phyloP scores from a whole-genome alignment of 805 yeast species.

The Candida oleophila region DNA sequence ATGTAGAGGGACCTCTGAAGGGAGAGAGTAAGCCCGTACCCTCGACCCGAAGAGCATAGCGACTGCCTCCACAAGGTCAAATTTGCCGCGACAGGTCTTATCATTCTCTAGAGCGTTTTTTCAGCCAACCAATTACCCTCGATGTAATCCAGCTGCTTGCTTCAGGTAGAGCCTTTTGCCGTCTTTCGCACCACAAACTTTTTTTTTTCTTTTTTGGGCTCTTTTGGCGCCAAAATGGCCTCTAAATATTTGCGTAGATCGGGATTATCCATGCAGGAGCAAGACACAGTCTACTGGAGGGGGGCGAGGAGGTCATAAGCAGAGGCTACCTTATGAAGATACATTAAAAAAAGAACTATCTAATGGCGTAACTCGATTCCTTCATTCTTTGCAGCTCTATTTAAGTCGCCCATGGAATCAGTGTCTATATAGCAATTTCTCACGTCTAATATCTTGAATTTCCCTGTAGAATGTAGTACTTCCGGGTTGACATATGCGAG shows the following conservation, averaged over 20 bases:
- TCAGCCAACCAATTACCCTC: not conserved
- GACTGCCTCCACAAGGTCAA: not conserved
- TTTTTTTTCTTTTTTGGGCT: not conserved
- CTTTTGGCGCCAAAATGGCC: not conserved
- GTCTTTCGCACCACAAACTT: not conserved
- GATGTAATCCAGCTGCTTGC: not conserved
- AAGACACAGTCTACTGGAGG: too few species aligned
- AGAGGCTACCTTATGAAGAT: not conserved
- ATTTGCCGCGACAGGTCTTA: not conserved
- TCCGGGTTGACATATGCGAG: slow-evolving; percentile 13
- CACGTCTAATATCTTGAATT: not conserved
- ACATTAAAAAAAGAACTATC: too few species aligned
- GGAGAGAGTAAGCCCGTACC: not conserved
- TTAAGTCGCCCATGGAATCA: not conserved
- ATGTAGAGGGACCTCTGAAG: not conserved
- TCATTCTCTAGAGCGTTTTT: not conserved
- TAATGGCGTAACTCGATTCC: not conserved
- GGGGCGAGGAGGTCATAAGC: too few species aligned
- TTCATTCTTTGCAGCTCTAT: not conserved
- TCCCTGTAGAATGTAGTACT: slow-evolving; percentile 9
- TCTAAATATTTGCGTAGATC: not conserved
- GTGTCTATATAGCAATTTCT: not conserved
- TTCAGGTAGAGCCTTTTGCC: not conserved
- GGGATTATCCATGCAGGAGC: not conserved
- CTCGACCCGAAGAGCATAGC: not conserved